phyloP scores from a whole-genome alignment of 441 rosid genomes.

The Populus hybrid region DNA sequence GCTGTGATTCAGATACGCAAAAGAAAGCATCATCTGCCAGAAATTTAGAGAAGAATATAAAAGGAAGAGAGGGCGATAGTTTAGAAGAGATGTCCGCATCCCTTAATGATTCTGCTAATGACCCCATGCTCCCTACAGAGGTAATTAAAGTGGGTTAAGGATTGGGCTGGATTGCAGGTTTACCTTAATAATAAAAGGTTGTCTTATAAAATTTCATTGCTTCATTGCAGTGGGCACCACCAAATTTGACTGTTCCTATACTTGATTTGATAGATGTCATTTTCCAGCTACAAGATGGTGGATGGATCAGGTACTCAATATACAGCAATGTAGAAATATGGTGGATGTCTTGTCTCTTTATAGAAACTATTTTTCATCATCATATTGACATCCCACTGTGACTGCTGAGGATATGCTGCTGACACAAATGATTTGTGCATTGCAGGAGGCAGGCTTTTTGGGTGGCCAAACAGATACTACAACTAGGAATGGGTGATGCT shows the following conservation, averaged over 20 bases:
- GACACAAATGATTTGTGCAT: constrained; percentile 16
- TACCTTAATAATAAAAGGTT: background rate
- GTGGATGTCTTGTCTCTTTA: background rate
- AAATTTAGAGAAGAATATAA: constrained; percentile 30
- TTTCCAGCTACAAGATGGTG: constrained; percentile 97
- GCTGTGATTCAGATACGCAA: constrained; percentile 33
- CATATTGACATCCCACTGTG: constrained; percentile 7
- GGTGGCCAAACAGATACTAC: constrained; percentile 97
- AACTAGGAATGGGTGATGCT: constrained; percentile 99
- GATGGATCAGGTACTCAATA: constrained; percentile 88
- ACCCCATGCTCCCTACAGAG: constrained; percentile 68
- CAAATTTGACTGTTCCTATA: constrained; percentile 77
- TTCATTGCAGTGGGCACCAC: constrained; percentile 94
- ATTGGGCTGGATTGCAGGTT: background rate
- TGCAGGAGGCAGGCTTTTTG: constrained; percentile 95
- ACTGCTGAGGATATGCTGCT: background rate
- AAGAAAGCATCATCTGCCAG: constrained; percentile 24
- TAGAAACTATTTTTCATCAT: background rate
- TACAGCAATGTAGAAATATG: constrained; percentile 3
- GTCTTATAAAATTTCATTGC: constrained; percentile 7
- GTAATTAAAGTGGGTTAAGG: constrained; percentile 30
- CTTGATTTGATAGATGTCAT: constrained; percentile 90
- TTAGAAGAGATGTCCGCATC: constrained; percentile 38
- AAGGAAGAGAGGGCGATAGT: constrained; percentile 42
- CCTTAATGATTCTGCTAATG: constrained; percentile 43